Conservation (phyloP, 164 flowering plant genomes). For the Stephania japonica region DNA sequence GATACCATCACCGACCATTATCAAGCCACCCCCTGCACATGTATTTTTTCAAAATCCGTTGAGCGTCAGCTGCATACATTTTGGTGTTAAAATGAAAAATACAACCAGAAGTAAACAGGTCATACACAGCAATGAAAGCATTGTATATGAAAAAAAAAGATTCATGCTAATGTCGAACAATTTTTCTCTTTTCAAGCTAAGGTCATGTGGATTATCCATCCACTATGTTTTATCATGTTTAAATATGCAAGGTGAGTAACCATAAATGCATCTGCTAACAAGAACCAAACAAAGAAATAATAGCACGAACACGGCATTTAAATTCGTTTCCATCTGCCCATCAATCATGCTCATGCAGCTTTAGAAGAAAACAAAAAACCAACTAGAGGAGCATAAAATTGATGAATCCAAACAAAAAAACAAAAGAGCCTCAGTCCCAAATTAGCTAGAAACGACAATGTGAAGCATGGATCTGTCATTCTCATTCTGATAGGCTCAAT, state of each 20-base stretch:
- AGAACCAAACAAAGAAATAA: not conserved
- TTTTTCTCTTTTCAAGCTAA: not conserved
- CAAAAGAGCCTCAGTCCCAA: too few species aligned
- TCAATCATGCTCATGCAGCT: not conserved
- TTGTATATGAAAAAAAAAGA: not conserved
- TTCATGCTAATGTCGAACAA: not conserved
- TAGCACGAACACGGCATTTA: not conserved
- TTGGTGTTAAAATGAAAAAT: not conserved
- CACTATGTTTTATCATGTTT: too few species aligned
- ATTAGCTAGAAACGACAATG: too few species aligned
- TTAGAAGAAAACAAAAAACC: too few species aligned
- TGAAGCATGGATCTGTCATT: too few species aligned
- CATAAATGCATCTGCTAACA: not conserved
- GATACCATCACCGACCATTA: conserved; percentile 99
- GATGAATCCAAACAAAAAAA: not conserved
- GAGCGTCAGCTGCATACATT: not conserved
- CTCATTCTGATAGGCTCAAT: too few species aligned
- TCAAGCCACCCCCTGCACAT: conserved; percentile 72
- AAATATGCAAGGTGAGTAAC: not conserved
- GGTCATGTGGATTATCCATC: not conserved
- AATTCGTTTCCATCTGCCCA: not conserved
- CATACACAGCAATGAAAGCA: not conserved
- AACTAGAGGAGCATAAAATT: not conserved
- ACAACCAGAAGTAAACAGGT: not conserved
- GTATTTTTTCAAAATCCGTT: conserved; percentile 7